Base-by-base conservation (phyloP, 2,329 filamentous ascomycete species). In the Helminthosporium solani region DNA sequence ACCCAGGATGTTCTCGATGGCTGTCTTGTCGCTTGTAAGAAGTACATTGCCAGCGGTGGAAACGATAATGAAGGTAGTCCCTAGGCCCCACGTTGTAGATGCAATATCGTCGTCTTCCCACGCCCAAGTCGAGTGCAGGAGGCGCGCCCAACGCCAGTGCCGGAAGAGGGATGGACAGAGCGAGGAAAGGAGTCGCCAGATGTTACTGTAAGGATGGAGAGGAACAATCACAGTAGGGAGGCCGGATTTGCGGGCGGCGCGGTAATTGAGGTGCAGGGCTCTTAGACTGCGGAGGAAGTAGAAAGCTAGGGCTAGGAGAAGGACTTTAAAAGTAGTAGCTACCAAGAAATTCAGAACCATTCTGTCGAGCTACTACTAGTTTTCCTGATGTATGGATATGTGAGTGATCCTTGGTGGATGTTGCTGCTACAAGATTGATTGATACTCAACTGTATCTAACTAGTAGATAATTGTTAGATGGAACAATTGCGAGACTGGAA, bases 171-270 rank as follows among this genome's bases (percentile, higher is more conserved):
- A n/a, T 9, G 4, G 0, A 39, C 2, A 25, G 11, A 23, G 33
- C 3, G 41, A 30, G 3, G 37, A 18, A 1, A 42, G 20, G n/a
- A 61, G 14, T 16, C 44, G 49, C 53, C 51, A 59, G 33, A 40
- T 21, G 7, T 52, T 14, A 11, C 44, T 46, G 33, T 56, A 51
- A 3, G 56, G 57, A 11, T 60, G 44, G 21, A 57, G 2, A 2
- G 60, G 58, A 16, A 52, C 46, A 12, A 56, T 18, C 12, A 61
- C 11, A 14, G 56, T 46, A 9, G 28, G 47, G 7, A 62, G 47
- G 7, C 50, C 52, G 15, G 51, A 47, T 11, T 28, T 49, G 1
- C 44, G 46, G 4, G 56, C 58, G n/a, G n/a, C 28, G 2, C 9
- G 20, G 43, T 61, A 62, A 42, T 61, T 59, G 7, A 31, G 35